Base-by-base conservation (phyloP, 495 filamentous ascomycete species). In the Tuber melanosporum region DNA sequence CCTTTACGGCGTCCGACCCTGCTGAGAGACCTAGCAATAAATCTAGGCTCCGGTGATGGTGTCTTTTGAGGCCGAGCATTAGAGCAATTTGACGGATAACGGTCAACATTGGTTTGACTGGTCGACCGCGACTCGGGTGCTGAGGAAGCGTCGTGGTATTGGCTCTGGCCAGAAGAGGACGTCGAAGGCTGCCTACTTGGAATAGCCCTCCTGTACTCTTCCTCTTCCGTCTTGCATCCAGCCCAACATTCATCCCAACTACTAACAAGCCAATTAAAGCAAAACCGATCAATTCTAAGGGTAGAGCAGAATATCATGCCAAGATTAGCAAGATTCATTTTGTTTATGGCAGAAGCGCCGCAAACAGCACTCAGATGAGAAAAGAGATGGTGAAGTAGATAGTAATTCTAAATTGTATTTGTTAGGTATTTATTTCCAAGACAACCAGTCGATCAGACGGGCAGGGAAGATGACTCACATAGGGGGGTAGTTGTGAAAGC, bases 231-330 rank as follows among this genome's bases (percentile, higher is more conserved):
- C 41, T 77, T 57, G 52, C 82, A 83, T 22, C 82, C 82, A 20
- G 79, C 77, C 82, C 82, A 83, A 70, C 82, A 83, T 32, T 82
- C 80, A 41, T 72, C 76, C 82, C 82, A 83, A 52, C 75, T 81
- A 41, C 79, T 75, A 22, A 83, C 82, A 20, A 83, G 76, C 82
- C 82, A 83, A 32, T 83, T 83, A 43, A 83, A 83, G 39, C 79
- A 82, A 66, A 83, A 83, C 7, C 82, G 74, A 69, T 83, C 82
- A 39, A 83, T 83, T 32, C 82, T 75, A 42, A 83, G 80, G 36
- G 82, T 83, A 6, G 82, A 82, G 45, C 82, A 83, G 72, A 83
- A 83, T 22, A 83, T 83, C 82, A 83, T 83, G 77, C 79, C 82
- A 57, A 83, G 80, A 72, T 83, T 83, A 22, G 82, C 74, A 22